These are phyloP conservation scores for Botryobasidium botryosum DNA, from an alignment of 768 basidiomycete species.

Conservation along the genomic window DNA sequence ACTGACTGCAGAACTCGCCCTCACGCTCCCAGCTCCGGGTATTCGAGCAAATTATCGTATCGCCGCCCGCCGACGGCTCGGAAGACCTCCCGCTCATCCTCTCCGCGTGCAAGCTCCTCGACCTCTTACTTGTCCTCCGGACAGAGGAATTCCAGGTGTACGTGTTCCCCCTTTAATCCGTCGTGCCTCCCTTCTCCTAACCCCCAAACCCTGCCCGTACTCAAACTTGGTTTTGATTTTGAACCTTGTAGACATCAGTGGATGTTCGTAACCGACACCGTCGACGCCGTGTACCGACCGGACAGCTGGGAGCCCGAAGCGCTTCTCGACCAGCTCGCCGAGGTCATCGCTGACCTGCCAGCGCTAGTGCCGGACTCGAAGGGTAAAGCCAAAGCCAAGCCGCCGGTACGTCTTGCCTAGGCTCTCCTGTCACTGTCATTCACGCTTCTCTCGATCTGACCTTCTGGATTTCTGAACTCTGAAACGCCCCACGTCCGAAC, in stretches of 20 bases:
- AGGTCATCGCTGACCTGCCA: slow-evolving; percentile 58
- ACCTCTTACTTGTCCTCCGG: slow-evolving; percentile 80
- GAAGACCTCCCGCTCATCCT: slow-evolving; percentile 72
- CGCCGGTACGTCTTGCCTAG: slow-evolving; percentile 1
- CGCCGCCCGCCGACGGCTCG: slow-evolving; percentile 61
- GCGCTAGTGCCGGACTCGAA: too few species aligned
- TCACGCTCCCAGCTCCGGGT: slow-evolving; percentile 53
- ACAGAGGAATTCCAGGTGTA: slow-evolving; percentile 98
- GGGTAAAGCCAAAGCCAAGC: too few species aligned
- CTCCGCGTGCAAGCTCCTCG: slow-evolving; percentile 85
- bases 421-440: too few species aligned
- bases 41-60: slow-evolving; percentile 62
- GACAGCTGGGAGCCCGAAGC: slow-evolving; percentile 72
- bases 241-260: slow-evolving; percentile 60
- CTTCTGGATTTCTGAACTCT: neutral
- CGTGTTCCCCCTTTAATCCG: slow-evolving; percentile 4
- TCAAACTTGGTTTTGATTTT: neutral
- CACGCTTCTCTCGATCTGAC: neutral
- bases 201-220: neutral
- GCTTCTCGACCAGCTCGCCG: slow-evolving; percentile 80
- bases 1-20: neutral
- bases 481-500: neutral
- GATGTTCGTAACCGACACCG: slow-evolving; percentile 96
- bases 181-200: slow-evolving; percentile 10
- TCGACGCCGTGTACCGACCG: slow-evolving; percentile 82